A percentile compares a stretch with the other conserved stretches of the same genome.
phyloP scores from a whole-genome alignment of 768 basidiomycete genomes.

The Mycena polygramma region DNA sequence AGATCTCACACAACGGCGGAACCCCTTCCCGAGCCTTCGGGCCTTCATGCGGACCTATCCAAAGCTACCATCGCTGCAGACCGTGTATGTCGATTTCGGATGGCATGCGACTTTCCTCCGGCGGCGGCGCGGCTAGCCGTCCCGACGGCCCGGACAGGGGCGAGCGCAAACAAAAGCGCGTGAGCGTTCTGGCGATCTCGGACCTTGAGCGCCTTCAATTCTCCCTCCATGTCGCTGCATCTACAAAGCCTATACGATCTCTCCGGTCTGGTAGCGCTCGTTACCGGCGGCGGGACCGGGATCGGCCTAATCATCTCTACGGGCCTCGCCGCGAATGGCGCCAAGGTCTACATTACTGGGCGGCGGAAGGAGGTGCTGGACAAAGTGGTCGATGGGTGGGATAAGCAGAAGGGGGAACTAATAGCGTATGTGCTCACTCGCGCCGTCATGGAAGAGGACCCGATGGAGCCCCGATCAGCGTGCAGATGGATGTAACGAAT shows the following conservation, averaged over 20 bases:
- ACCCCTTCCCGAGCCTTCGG: constrained; percentile 59
- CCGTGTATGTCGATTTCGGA: constrained; percentile 57
- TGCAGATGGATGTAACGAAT: constrained; percentile 80
- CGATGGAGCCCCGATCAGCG: constrained; percentile 48
- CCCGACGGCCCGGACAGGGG: constrained; percentile 26
- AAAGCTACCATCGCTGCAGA: constrained; percentile 52
- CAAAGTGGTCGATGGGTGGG: constrained; percentile 64
- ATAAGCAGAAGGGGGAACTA: constrained; percentile 60
- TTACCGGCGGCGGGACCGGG: constrained; percentile 68
- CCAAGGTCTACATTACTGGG: constrained; percentile 85
- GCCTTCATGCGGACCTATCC: constrained; percentile 62
- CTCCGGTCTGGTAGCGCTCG: constrained; percentile 67
- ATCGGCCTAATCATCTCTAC: constrained; percentile 76
- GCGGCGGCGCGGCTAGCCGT: constrained; percentile 8
- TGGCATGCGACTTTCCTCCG: constrained; percentile 54
- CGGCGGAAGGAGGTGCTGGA: constrained; percentile 76
- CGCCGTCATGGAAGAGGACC: background rate
- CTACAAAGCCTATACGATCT: constrained; percentile 63
- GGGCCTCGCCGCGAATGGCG: constrained; percentile 82
- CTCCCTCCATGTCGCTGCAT: constrained; percentile 42
- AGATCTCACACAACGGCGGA: constrained; percentile 54
- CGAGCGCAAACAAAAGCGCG: background rate
- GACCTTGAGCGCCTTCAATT: background rate
- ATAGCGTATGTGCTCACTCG: constrained; percentile 62
- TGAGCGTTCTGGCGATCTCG: background rate